Evolutionary conservation across 495 filamentous ascomycete genomes (phyloP).

Genomic region (Lophiostoma macrostomum): DNA sequence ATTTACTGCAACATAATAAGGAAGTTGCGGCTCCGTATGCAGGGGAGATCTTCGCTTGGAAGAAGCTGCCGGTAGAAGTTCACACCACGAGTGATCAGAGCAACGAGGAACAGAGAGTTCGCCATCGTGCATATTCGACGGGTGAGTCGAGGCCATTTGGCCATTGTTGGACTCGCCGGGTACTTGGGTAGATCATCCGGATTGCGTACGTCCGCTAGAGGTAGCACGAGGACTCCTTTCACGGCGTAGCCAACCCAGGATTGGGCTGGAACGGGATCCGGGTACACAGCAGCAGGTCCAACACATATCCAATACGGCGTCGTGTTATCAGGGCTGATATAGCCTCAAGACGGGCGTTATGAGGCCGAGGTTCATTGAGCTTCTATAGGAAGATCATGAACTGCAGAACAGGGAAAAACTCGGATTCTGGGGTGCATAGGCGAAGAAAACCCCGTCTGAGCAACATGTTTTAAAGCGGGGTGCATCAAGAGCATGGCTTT

Average conservation of each 20-base stretch:
- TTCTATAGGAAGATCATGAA: slow-evolving; percentile 3
- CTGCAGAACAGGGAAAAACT: slow-evolving; percentile 10
- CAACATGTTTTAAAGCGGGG: slow-evolving; percentile 9
- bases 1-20: slow-evolving; percentile 13
- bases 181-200: no score
- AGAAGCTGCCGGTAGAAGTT: slow-evolving; percentile 1
- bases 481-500: slow-evolving; percentile 7
- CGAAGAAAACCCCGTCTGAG: slow-evolving; percentile 11
- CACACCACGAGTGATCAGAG: not conserved
- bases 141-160: no score
- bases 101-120: not conserved
- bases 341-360: slow-evolving; percentile 27
- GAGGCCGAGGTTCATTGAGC: no score
- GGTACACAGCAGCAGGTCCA: not conserved
- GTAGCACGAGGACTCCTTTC: no score
- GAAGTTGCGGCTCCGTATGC: slow-evolving; percentile 23
- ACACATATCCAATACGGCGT: not conserved
- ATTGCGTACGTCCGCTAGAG: not conserved
- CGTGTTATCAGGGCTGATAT: slow-evolving; percentile 9
- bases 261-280: not conserved
- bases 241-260: no score
- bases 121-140: not conserved
- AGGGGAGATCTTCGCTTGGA: slow-evolving; percentile 2
- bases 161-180: no score
- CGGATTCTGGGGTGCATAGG: slow-evolving; percentile 29